phyloP scores from a whole-genome alignment of 2,329 filamentous ascomycete species.

The Hymenoscyphus fructigenus region DNA sequence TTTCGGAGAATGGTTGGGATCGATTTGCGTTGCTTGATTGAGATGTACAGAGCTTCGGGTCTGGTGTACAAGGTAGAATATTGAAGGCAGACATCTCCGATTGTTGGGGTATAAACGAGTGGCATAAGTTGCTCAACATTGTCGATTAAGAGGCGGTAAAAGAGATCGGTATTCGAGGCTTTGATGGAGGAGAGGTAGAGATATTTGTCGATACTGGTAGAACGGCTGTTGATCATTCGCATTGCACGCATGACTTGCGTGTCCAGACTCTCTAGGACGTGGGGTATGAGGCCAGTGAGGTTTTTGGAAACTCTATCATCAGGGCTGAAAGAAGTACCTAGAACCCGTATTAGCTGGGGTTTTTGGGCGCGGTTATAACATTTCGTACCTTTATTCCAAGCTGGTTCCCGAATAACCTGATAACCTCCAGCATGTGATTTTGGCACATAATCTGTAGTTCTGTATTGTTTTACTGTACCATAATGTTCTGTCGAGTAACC shows the following conservation, averaged over 20 bases:
- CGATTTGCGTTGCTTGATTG: conserved; percentile 89
- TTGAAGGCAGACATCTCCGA: conserved; percentile 93
- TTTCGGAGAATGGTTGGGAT: conserved; percentile 86
- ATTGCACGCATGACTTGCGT: conserved; percentile 66
- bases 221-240: conserved; percentile 69
- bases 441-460: conserved; percentile 53
- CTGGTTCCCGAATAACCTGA: conserved; percentile 60
- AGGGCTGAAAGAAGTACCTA: conserved; percentile 63
- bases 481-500: conserved; percentile 60
- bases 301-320: conserved; percentile 64
- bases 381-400: conserved; percentile 62
- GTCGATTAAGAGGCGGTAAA: conserved; percentile 78
- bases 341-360: neutral
- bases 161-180: conserved; percentile 74
- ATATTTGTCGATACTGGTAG: conserved; percentile 77
- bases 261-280: conserved; percentile 59
- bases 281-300: conserved; percentile 64
- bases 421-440: conserved; percentile 56
- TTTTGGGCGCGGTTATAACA: neutral
- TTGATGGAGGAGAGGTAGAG: conserved; percentile 77
- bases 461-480: conserved; percentile 53
- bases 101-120: conserved; percentile 83
- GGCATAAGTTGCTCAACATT: conserved; percentile 78
- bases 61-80: conserved; percentile 96
- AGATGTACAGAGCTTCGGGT: conserved; percentile 94